Percentiles rank a stretch among this genome's conserved stretches.
phyloP scores from a whole-genome alignment of 148 eudicot species.

The Vaccinium corymbosum region DNA sequence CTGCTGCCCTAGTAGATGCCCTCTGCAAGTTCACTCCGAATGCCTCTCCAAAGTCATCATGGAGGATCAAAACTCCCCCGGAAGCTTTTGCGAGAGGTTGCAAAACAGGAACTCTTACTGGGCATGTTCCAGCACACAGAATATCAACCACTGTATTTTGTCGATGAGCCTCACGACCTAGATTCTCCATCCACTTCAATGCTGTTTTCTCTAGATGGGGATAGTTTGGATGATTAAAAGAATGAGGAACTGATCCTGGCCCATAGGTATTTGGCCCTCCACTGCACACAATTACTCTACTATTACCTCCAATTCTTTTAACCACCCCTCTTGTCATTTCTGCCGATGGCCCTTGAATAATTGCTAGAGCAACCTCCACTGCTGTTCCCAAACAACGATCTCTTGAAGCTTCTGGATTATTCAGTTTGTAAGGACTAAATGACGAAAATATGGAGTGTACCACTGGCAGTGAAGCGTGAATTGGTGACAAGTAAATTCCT shows the following conservation, averaged over 20 bases:
- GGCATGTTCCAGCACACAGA: constrained; percentile 91
- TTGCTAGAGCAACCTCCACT: constrained; percentile 80
- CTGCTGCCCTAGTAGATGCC: constrained; percentile 77
- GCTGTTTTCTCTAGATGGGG: constrained; percentile 83
- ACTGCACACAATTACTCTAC: constrained; percentile 82
- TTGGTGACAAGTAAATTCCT: constrained; percentile 78
- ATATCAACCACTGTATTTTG: constrained; percentile 78
- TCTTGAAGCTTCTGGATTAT: constrained; percentile 69
- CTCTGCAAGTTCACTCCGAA: constrained; percentile 96
- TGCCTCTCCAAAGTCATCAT: constrained; percentile 97
- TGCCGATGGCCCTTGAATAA: constrained; percentile 82
- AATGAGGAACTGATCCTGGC: constrained; percentile 91
- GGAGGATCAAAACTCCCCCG: constrained; percentile 81
- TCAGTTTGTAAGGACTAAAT: constrained; percentile 58
- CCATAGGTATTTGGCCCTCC: constrained; percentile 89
- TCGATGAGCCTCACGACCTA: constrained; percentile 77
- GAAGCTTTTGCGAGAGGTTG: constrained; percentile 85
- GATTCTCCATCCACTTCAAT: constrained; percentile 82
- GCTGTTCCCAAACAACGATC: constrained; percentile 93
- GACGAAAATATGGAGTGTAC: constrained; percentile 86
- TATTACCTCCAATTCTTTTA: constrained; percentile 74
- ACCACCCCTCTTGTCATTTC: constrained; percentile 80
- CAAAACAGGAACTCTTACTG: constrained; percentile 76
- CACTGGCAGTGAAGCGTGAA: constrained; percentile 84
- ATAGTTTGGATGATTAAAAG: constrained; percentile 80